Base-by-base conservation (phyloP, 2,329 filamentous ascomycete genomes). In the Phialocephala subalpina region DNA sequence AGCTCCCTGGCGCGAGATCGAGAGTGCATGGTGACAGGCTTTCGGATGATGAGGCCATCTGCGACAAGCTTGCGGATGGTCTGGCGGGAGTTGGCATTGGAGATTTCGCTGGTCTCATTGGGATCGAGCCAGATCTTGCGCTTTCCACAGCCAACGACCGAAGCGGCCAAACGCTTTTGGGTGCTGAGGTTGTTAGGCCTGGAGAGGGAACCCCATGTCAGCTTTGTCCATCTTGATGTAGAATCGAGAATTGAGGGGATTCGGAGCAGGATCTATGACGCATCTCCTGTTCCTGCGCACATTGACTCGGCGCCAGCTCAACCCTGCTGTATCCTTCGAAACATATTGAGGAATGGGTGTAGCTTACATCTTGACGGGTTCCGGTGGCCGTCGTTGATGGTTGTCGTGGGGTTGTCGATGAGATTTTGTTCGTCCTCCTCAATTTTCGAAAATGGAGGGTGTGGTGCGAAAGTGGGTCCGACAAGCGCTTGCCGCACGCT, bases 81-180 rank as follows among this genome's bases (percentile, higher is more conserved):
- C 89, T 98, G 95, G 81, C 96, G 95, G 80, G 95, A 98, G 92
- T 99, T 99, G 91, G 96, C 96, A 86, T 97, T 98, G 88, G 92
- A 94, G 87, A 99, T 99, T 87, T 99, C 96, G 89, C 86, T 96
- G 86, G 94, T 90, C 89, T 99, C 96, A 84, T 97, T 98, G 84
- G 96, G 96, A 86, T 99, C 96, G 83, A 99, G 94, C 96, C 96
- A 99, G 87, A 99, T 97, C 93, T 99, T 99, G 91, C 95, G 93
- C 92, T 99, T 91, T 83, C 96, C 96, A 88, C 93, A 97, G 89
- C 94, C 94, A 84, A 97, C 93, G 84, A 99, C 96, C 85, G 95
- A 92, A 82, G 96, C 93, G 84, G 96, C 96, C 81, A 99, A 94
- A 87, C 97, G 95, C 92, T 99, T 99, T 91, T 99, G 97, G 84